Conservation (phyloP, 139 green algal genomes). For the Microglena sp. region DNA sequence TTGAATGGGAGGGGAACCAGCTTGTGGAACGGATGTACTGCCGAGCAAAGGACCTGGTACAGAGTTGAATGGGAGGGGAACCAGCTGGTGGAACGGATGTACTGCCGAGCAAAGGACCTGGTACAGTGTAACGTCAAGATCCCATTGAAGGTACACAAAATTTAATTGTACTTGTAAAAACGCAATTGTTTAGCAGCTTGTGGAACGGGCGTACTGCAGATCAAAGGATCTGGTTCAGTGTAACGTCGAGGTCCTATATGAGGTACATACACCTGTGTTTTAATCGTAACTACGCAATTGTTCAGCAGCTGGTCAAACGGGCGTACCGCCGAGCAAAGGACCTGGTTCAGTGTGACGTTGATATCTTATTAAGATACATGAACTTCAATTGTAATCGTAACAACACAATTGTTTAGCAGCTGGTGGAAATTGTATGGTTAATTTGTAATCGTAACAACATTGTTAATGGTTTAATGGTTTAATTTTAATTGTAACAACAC, state of each 20-base stretch:
- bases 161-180: no score
- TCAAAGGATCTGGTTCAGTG: no score
- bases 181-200: no score
- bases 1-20: no score
- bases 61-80: slow-evolving; percentile 17
- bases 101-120: background rate
- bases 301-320: no score
- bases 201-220: background rate
- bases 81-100: background rate
- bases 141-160: slow-evolving; percentile 6
- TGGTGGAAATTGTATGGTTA: background rate
- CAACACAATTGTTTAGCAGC: no score
- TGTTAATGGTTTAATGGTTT: no score
- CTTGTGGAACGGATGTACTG: background rate
- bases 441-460: no score
- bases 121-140: background rate
- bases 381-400: no score
- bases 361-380: slow-evolving; percentile 8
- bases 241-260: slow-evolving; percentile 30
- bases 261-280: slow-evolving; percentile 20
- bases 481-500: no score
- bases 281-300: no score
- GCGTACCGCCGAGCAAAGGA: background rate
- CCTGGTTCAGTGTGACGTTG: background rate
- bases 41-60: no score